Conservation (phyloP, 225 moss, liverwort and hornwort species). For the Polytrichum commune region DNA sequence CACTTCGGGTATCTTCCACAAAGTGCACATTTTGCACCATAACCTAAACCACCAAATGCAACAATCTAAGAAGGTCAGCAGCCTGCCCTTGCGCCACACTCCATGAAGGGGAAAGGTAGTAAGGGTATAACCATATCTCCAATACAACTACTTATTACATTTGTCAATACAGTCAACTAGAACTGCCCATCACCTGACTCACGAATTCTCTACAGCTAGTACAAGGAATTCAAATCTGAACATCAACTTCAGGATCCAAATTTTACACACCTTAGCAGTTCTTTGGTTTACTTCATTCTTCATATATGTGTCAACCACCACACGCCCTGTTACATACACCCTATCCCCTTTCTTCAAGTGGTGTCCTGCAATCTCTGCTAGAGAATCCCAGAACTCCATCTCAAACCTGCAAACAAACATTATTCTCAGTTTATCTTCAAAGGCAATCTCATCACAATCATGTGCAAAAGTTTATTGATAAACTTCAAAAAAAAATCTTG, state of each 20-base stretch:
- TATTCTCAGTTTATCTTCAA: background rate
- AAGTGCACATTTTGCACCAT: conserved; percentile 47
- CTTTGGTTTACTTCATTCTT: conserved; percentile 52
- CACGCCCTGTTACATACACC: conserved; percentile 73
- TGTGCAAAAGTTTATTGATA: background rate
- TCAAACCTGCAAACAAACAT: conserved; percentile 63
- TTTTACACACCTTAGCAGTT: conserved; percentile 45
- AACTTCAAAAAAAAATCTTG: background rate
- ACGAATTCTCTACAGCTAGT: too few relatives aligned
- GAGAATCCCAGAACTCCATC: conserved; percentile 85
- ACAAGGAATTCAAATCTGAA: too few relatives aligned
- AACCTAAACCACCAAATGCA: conserved; percentile 27
- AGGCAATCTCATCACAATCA: background rate
- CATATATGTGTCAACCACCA: conserved; percentile 56
- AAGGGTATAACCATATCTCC: too few relatives aligned
- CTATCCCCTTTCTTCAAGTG: conserved; percentile 84
- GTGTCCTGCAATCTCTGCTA: conserved; percentile 87
- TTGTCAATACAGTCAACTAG: too few relatives aligned
- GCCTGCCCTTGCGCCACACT: background rate
- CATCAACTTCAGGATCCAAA: conserved; percentile 1
- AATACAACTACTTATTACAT: too few relatives aligned
- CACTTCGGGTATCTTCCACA: conserved; percentile 30
- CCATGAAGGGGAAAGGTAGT: background rate
- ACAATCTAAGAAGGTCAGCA: background rate
- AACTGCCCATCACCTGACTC: too few relatives aligned